Percentiles rank a stretch among this genome's conserved stretches.
Evolutionary conservation across 768 basidiomycete species (phyloP).

Genomic region (Cytidiella melzeri): DNA sequence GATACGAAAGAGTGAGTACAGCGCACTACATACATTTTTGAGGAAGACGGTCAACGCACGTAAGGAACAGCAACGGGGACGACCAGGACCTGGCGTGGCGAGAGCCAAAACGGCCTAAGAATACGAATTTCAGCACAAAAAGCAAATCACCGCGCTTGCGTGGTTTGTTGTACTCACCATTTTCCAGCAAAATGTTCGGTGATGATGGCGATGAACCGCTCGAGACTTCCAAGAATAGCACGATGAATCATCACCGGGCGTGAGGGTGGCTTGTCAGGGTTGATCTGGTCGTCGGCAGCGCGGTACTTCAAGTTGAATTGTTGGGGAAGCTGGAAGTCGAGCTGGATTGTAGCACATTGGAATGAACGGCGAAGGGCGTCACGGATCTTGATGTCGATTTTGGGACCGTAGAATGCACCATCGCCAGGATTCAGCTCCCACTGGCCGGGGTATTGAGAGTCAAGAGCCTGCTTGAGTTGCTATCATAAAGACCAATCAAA

Average conservation of each 20-base stretch:
- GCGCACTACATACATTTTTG: too few species aligned
- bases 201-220: conserved; percentile 94
- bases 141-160: background rate
- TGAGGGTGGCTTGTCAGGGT: conserved; percentile 46
- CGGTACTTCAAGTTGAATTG: conserved; percentile 95
- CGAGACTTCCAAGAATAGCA: conserved; percentile 89
- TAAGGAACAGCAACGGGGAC: conserved; percentile 90
- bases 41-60: conserved; percentile 51
- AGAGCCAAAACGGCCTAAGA: conserved; percentile 93
- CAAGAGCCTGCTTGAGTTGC: conserved; percentile 82
- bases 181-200: conserved; percentile 98
- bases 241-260: conserved; percentile 98
- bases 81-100: conserved; percentile 91
- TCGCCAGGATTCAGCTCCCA: conserved; percentile 96
- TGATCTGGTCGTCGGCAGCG: conserved; percentile 62
- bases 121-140: background rate
- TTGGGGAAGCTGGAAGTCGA: conserved; percentile 97
- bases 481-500: conserved; percentile 24
- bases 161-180: conserved; percentile 53
- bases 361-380: conserved; percentile 90
- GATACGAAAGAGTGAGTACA: too few species aligned
- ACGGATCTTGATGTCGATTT: conserved; percentile 95
- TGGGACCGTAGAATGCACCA: conserved; percentile 99
- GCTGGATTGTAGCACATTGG: conserved; percentile 98
- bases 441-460: conserved; percentile 78